phyloP scores from a whole-genome alignment of 2,329 filamentous ascomycete species.

The Xylariomycetidae sp. region DNA sequence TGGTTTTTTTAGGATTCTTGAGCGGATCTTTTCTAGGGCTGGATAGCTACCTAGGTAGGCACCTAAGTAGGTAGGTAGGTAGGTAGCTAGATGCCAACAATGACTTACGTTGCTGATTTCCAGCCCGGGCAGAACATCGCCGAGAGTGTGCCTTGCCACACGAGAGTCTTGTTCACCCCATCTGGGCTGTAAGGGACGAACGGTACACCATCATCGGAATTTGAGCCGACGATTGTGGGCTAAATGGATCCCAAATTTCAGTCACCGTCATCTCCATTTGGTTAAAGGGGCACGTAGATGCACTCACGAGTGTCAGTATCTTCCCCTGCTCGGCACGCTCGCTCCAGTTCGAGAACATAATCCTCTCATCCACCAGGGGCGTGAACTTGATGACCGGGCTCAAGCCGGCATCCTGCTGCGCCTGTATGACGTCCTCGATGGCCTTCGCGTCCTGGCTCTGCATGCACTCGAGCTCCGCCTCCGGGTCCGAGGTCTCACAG shows the following conservation, averaged over 20 bases:
- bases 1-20: slow-evolving; percentile 9
- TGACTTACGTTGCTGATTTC: no score
- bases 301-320: not conserved
- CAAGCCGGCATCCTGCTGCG: not conserved
- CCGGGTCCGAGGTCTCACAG: slow-evolving; percentile 22
- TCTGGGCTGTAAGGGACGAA: not conserved
- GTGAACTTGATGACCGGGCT: not conserved
- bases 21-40: no score
- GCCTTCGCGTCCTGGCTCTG: not conserved
- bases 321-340: not conserved
- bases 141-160: no score
- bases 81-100: no score
- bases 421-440: not conserved
- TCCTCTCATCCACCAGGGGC: not conserved
- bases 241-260: no score
- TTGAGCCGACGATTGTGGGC: not conserved
- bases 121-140: no score
- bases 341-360: not conserved
- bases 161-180: not conserved
- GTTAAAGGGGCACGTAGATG: slow-evolving; percentile 11
- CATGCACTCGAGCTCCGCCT: slow-evolving; percentile 32
- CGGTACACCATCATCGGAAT: not conserved
- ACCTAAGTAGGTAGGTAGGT: no score
- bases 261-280: no score
- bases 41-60: no score